These are phyloP conservation scores for Agrocybe pediades DNA, from an alignment of 768 basidiomycete species.

Conservation along the genomic window DNA sequence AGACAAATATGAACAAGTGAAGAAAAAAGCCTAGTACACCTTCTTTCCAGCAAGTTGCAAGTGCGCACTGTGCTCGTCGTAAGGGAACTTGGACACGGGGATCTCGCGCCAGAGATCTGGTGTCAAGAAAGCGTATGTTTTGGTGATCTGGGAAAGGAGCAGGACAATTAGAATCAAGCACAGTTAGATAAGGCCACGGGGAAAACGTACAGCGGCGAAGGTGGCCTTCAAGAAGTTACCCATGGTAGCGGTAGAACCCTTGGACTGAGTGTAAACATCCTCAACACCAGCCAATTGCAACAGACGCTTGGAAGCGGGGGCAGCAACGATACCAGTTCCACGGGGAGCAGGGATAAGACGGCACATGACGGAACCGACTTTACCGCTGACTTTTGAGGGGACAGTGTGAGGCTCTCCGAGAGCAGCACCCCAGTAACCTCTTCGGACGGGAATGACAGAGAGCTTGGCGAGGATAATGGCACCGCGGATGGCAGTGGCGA, in stretches of 20 bases:
- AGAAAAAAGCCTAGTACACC: slow-evolving; percentile 48
- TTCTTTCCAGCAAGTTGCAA: slow-evolving; percentile 86
- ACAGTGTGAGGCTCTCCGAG: slow-evolving; percentile 99
- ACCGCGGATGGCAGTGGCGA: slow-evolving; percentile 98
- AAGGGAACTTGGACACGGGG: slow-evolving; percentile 84
- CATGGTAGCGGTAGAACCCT: slow-evolving; percentile 98
- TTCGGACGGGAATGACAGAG: slow-evolving; percentile 95
- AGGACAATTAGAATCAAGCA: background rate
- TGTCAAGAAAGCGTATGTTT: slow-evolving; percentile 98
- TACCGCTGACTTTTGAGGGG: slow-evolving; percentile 97
- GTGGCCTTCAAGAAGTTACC: slow-evolving; percentile 99
- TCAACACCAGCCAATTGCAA: slow-evolving; percentile 97
- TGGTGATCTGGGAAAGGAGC: slow-evolving; percentile 70
- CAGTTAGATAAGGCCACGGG: background rate
- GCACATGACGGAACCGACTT: slow-evolving; percentile 99
- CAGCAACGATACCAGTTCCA: slow-evolving; percentile 99
- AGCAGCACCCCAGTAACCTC: slow-evolving; percentile 99
- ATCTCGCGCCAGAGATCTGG: slow-evolving; percentile 98
- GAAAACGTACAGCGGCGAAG: slow-evolving; percentile 76
- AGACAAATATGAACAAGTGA: slow-evolving; percentile 15
- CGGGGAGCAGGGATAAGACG: slow-evolving; percentile 97
- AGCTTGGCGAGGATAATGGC: slow-evolving; percentile 99
- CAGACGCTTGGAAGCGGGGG: slow-evolving; percentile 95
- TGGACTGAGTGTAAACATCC: slow-evolving; percentile 97
- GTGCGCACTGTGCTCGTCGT: slow-evolving; percentile 94